Conservation (phyloP, 331 rosid species). For the Quercus lobata region DNA sequence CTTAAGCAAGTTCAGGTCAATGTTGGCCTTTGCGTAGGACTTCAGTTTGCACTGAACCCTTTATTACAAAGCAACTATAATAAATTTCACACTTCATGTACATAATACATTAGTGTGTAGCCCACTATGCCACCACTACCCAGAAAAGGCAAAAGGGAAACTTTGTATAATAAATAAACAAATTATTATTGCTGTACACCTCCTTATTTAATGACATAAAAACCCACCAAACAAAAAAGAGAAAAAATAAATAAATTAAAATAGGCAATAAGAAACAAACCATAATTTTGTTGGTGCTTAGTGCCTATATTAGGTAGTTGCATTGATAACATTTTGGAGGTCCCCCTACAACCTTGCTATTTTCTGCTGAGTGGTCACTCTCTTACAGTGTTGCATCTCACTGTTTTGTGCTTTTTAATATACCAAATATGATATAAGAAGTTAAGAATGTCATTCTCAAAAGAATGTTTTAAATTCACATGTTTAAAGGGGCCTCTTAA, state of each 20-base stretch:
- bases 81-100: not conserved
- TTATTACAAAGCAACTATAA: not conserved
- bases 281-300: not conserved
- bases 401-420: not conserved
- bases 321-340: not conserved
- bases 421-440: not conserved
- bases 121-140: not conserved
- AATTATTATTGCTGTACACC: not conserved
- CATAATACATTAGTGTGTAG: not conserved
- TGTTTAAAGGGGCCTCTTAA: not conserved
- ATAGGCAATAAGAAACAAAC: not conserved
- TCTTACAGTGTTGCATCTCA: not conserved
- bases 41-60: not conserved
- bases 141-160: not conserved
- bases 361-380: not conserved
- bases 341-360: not conserved
- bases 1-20: conserved; percentile 2
- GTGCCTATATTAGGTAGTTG: not conserved
- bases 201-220: not conserved
- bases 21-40: not conserved
- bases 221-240: not conserved
- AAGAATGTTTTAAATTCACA: not conserved
- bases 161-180: not conserved
- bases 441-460: too few species aligned
- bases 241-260: too few species aligned